Percentiles rank a stretch among this genome's conserved stretches.
Conservation (phyloP, 495 filamentous ascomycete species). For the Aspergillus leporis region DNA sequence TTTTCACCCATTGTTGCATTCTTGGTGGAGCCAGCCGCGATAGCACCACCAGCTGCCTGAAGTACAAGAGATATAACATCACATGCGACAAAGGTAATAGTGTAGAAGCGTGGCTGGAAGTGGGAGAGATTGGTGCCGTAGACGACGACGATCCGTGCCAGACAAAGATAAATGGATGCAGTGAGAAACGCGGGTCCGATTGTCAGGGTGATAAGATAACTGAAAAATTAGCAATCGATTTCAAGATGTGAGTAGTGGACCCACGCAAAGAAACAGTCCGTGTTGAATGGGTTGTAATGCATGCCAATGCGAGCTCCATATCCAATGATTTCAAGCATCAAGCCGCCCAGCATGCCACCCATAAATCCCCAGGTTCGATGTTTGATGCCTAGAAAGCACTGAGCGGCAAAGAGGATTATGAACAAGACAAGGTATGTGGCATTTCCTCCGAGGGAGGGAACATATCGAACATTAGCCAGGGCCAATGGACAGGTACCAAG, state of each 20-base stretch:
- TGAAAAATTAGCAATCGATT: conserved; percentile 11
- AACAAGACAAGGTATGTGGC: conserved; percentile 35
- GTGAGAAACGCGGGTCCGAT: conserved; percentile 58
- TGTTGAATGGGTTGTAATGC: conserved; percentile 34
- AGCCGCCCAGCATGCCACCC: conserved; percentile 25
- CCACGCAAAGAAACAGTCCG: conserved; percentile 32
- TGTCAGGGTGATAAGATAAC: conserved; percentile 53
- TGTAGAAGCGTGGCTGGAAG: conserved; percentile 53
- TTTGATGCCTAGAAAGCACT: conserved; percentile 28
- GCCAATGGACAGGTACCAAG: conserved; percentile 39
- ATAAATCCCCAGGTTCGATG: conserved; percentile 35
- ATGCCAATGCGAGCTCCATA: conserved; percentile 34
- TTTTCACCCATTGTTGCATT: conserved; percentile 40
- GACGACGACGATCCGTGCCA: conserved; percentile 53
- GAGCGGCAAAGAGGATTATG: conserved; percentile 24
- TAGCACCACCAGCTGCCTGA: conserved; percentile 55
- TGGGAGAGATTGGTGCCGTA: conserved; percentile 49
- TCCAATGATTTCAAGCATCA: conserved; percentile 37
- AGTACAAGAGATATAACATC: conserved; percentile 58
- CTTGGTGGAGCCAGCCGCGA: conserved; percentile 41
- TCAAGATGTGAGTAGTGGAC: not conserved
- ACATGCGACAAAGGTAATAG: conserved; percentile 53
- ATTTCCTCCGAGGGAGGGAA: conserved; percentile 39
- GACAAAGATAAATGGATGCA: conserved; percentile 60
- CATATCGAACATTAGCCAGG: conserved; percentile 32